These are phyloP conservation scores for Corymbia citriodora DNA, from an alignment of 441 rosid genomes.

Conservation along the genomic window DNA sequence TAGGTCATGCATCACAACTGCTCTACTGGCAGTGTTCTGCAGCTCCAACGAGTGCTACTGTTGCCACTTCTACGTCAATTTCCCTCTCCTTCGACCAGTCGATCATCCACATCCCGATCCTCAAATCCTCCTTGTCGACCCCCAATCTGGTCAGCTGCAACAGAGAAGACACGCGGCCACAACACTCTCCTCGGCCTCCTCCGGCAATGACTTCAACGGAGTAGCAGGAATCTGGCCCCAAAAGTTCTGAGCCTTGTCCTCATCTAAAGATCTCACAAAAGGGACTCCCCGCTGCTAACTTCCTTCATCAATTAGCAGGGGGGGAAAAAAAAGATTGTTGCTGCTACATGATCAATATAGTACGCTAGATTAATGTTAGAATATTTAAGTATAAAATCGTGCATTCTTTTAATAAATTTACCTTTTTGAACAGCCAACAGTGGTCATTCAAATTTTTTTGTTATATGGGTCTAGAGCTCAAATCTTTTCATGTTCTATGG, in stretches of 20 bases:
- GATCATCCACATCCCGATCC: background rate
- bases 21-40: background rate
- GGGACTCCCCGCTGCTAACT: background rate
- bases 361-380: fast-evolving
- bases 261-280: background rate
- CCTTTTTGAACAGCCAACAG: fast-evolving
- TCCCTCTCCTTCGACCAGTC: background rate
- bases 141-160: background rate
- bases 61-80: background rate
- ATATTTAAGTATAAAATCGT: background rate
- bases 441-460: background rate
- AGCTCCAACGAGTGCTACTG: background rate
- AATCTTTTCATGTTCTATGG: background rate
- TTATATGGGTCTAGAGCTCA: fast-evolving
- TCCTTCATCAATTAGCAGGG: slow-evolving; percentile 25
- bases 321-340: slow-evolving; percentile 18
- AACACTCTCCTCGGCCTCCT: background rate
- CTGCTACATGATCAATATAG: background rate
- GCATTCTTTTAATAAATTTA: background rate
- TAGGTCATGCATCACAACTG: fast-evolving
- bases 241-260: background rate
- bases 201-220: background rate
- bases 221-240: background rate
- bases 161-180: background rate
- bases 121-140: background rate